Conservation (phyloP, 2,329 filamentous ascomycete genomes). For the Sarocladiaceae sp. region DNA sequence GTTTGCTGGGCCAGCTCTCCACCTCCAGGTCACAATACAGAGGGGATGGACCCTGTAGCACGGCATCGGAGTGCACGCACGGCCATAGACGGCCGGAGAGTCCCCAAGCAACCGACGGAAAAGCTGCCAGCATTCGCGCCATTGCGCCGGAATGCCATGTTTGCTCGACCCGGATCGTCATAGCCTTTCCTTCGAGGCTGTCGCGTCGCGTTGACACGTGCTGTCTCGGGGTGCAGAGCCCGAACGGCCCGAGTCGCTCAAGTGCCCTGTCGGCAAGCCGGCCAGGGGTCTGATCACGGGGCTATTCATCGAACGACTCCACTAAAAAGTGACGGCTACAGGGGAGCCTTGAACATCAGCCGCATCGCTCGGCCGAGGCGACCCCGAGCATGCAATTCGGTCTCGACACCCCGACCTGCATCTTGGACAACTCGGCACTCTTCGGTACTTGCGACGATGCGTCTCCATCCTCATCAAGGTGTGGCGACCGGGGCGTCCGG, state of each 20-base stretch:
- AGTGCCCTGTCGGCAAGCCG: no score
- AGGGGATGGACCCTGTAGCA: no score
- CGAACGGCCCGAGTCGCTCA: neutral
- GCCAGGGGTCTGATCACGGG: no score
- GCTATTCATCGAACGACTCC: no score
- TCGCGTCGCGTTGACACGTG: constrained; percentile 3
- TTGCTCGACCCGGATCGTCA: neutral
- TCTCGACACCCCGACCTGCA: neutral
- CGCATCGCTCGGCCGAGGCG: neutral
- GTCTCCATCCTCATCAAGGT: neutral
- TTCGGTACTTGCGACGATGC: neutral
- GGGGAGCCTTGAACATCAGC: no score
- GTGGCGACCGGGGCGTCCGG: constrained; percentile 7
- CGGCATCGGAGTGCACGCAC: no score
- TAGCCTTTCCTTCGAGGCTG: constrained; percentile 3
- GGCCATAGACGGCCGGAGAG: neutral
- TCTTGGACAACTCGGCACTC: neutral
- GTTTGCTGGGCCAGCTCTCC: no score
- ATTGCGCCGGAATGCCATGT: constrained; percentile 5
- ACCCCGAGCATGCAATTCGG: neutral
- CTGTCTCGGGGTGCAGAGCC: neutral
- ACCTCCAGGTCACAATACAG: no score
- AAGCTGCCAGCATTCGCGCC: neutral
- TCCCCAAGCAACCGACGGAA: neutral
- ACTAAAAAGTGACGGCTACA: no score